Evolutionary conservation across 2,329 filamentous ascomycete genomes (phyloP), one percentile per base, ranked within the genome.

Genomic region (Davidsoniella eucalypti): DNA sequence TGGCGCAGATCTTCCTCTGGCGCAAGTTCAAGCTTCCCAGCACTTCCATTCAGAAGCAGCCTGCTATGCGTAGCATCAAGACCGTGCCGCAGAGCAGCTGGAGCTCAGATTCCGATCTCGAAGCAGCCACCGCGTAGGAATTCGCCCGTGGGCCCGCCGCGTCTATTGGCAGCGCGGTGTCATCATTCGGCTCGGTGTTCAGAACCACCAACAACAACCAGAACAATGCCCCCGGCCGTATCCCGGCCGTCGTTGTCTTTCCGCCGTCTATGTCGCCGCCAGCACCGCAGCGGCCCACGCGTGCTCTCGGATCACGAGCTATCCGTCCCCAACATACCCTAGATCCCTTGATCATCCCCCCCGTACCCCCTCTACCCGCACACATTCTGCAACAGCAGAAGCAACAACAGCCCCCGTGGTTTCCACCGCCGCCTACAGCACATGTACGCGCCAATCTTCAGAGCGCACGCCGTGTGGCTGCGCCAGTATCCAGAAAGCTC

Each of bases 1-100:
- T 81, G 46, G 70, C 75, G 43, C 73, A 70, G 26, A 64, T 69
- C 50, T 76, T 77, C 56, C 67, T 86, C 38, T 84, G 79, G 76
- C 72, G 75, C 55, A 72, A 75, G 40, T 16, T n/a, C 8, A 49
- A 23, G 39, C 40, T 55, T 36, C 43, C 46, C 51, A 37, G 33
- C 45, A 43, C 9, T 25, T 33, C 18, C 18, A 49, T 6, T n/a
- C 44, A 18, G 16, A 33, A 49, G 39, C 39, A 23, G 38, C 47
- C 47, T 16, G 25, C 40, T 12, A 42, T 43, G 47, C 47, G 12
- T 29, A 44, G 33, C 29, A 29, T 29, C 40, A 38, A 42, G 40
- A 21, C 33, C 8, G 26, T 37, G 18, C 36, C 21, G 4, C 29
- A 33, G 12, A n/a, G 17, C 38, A 23, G 40, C 47, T 44, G 47